Conservation (phyloP, 2,329 filamentous ascomycete genomes). For the Whalleya microplaca region DNA sequence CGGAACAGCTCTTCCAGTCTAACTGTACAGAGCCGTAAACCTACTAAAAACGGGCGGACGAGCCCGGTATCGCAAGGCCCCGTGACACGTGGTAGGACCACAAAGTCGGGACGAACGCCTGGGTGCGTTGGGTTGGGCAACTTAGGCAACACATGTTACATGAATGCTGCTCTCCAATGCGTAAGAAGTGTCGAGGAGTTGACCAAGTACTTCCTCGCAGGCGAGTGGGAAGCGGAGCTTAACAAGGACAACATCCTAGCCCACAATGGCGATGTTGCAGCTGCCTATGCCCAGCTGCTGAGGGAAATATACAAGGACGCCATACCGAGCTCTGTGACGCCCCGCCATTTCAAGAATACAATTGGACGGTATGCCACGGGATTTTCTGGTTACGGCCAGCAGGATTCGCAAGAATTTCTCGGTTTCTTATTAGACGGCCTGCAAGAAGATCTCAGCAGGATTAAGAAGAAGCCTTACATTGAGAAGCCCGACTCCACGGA, state of each 20-base stretch:
- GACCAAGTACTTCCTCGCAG: constrained; percentile 84
- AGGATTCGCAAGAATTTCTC: constrained; percentile 96
- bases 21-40: constrained; percentile 41
- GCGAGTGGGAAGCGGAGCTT: constrained; percentile 76
- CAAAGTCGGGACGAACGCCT: constrained; percentile 68
- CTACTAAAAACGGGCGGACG: constrained; percentile 67
- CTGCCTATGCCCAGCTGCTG: constrained; percentile 76
- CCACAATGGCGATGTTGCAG: constrained; percentile 85
- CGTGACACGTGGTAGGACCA: constrained; percentile 72
- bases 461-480: constrained; percentile 95
- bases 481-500: constrained; percentile 98
- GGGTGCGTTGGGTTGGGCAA: constrained; percentile 87
- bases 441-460: constrained; percentile 92
- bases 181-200: constrained; percentile 92
- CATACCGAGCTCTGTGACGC: constrained; percentile 70
- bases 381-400: constrained; percentile 93
- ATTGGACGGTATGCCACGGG: constrained; percentile 81
- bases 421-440: constrained; percentile 93
- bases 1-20: constrained; percentile 39
- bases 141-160: constrained; percentile 97
- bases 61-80: constrained; percentile 65
- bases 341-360: constrained; percentile 78
- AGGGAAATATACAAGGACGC: constrained; percentile 76
- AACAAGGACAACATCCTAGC: constrained; percentile 86
- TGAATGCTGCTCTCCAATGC: constrained; percentile 97